Evolutionary conservation across 202 grass and related monocot species (phyloP), one percentile per base, ranked within the genome.

Genomic region (Setaria italica): DNA sequence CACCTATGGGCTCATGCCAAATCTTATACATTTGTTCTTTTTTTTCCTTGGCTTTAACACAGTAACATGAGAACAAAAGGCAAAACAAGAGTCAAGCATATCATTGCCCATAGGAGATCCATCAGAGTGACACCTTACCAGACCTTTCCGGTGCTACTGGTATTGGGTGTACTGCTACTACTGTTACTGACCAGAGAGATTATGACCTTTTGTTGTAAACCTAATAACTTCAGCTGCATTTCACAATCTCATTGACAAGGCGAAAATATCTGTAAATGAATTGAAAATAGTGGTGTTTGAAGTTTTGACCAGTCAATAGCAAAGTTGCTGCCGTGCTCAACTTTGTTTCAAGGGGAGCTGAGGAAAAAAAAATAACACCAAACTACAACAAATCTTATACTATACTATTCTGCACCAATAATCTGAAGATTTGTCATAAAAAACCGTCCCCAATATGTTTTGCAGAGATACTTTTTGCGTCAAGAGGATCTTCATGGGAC

Each of bases 41-140:
- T 0, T 84, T 54, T 65, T 25, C 25, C 35, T 64, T 76, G 76
- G 56, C 29, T 64, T 71, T 79, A 67, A 6, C 66, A 47, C 67
- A 49, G 78, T 46, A 87, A 62, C 33, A 80, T 70, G 43, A 76
- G 62, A 70, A 82, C 78, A 89, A 85, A 85, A 82, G 87, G 77
- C 30, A 87, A 71, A 90, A 70, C 33, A 64, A 79, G 81, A 87
- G 51, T 70, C 76, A 80, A 87, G 75, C 62, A 32, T 63, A 46
- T 76, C 37, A 56, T 82, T 84, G 80, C 54, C 3, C 50, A 5
- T 41, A 63, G 46, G 66, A 53, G 67, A 84, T 84, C 69, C 70
- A 70, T 87, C 80, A 70, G 63, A 77, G 21, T 87, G 69, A 87
- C 88, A 80, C 67, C 80, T 83, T 69, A 82, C 84, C 80, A 39